Base-by-base conservation (phyloP, 345 rosid species). In the Schrenkiella parvula region DNA sequence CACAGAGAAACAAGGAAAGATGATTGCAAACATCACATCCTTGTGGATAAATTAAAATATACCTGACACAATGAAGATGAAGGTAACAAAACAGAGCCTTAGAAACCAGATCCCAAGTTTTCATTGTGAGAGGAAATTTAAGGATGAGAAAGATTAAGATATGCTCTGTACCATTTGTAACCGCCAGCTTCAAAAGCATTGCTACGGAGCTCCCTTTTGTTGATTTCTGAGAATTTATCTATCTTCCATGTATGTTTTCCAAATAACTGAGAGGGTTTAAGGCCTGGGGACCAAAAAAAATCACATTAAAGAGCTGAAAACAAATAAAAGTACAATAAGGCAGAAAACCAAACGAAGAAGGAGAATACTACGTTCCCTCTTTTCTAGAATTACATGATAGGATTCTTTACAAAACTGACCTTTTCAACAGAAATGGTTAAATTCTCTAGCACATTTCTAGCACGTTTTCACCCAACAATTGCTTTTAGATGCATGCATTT, bases 1-100 rank as follows among this genome's bases (percentile, higher is more conserved):
- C 99, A 78, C 97, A 91, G 44, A 95, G 95, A 82, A 95, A 95
- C 86, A 95, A 80, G 18, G 99, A 95, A 18, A 95, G 96, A 84
- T 95, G 98, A 82, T 95, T 91, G 84, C 88, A 86, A 66, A 88
- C 99, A 71, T 95, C 99, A 81, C 97, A 91, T 22, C 99, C 98
- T 78, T 91, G 98, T 60, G 99, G 99, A 79, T 95, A 95, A 54
- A 95, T 95, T 82, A 95, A 80, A 53, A 95, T 91, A 77, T 95
- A 95, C 99, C 99, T 95, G 85, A 66, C 54, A 78, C 29, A 66
- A 41, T 19, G 23, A 66, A 29, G 23, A 48, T 21, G 14, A 17
- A 56, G 17, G 47, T 32, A 38, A 29, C 26, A 42, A 75, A 29
- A 31, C 9, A 52, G 48, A 68, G 43, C 56, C 31, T 22, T 5